Evolutionary conservation across 805 yeast species (phyloP).

Genomic region (Hanseniaspora pseudoguilliermondii): DNA sequence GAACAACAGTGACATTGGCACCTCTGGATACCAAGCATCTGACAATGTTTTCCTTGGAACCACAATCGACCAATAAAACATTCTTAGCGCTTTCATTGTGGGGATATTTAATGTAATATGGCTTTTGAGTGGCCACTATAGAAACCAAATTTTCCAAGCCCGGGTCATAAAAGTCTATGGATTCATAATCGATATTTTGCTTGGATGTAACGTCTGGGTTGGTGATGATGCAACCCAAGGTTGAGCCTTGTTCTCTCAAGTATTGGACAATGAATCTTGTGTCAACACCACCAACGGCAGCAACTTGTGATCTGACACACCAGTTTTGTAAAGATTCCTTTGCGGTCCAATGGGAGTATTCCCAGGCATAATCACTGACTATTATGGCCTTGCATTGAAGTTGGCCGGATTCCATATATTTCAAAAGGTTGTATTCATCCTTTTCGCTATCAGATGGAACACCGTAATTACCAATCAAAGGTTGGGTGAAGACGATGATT

Average conservation of each 20-base stretch:
- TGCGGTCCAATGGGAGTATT: conserved; percentile 99
- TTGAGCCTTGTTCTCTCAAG: conserved; percentile 92
- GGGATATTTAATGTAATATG: conserved; percentile 58
- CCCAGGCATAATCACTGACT: conserved; percentile 87
- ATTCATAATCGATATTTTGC: conserved; percentile 13
- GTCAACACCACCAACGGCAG: conserved; percentile 94
- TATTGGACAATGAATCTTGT: conserved; percentile 88
- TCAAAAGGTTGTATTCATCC: conserved; percentile 75
- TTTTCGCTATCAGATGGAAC: conserved; percentile 75
- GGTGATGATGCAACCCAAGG: conserved; percentile 76
- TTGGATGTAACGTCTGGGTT: not conserved
- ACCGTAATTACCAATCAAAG: conserved; percentile 95
- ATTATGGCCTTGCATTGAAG: conserved; percentile 93
- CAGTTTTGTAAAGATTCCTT: conserved; percentile 88
- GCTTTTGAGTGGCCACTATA: conserved; percentile 88
- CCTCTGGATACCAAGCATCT: conserved; percentile 91
- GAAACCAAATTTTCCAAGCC: conserved; percentile 80
- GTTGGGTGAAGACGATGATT: conserved; percentile 92
- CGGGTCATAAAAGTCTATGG: conserved; percentile 67
- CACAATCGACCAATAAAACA: conserved; percentile 92
- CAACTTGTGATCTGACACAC: conserved; percentile 94
- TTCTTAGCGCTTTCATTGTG: conserved; percentile 47
- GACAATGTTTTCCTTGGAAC: conserved; percentile 93
- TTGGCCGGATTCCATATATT: conserved; percentile 81
- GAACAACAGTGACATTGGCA: conserved; percentile 91